Percentiles rank a stretch among this genome's conserved stretches.
Conservation (phyloP, 2,329 filamentous ascomycete genomes). For the Setomelanomma holmii region DNA sequence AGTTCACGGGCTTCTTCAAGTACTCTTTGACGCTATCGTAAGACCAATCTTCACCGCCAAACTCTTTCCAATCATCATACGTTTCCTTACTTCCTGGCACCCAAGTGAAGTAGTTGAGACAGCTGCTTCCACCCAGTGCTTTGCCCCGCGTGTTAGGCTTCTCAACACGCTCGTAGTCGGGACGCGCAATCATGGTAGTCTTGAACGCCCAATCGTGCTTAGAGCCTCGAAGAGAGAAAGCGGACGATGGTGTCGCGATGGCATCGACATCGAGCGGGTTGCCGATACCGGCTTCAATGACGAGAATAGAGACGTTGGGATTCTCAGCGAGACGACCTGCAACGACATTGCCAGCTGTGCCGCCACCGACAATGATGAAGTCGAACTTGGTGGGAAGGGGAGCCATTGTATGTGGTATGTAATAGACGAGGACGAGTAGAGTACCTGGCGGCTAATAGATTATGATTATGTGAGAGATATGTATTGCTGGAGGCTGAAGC, state of each 20-base stretch:
- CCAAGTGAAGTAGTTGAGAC: slow-evolving; percentile 71
- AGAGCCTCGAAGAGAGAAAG: slow-evolving; percentile 62
- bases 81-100: slow-evolving; percentile 64
- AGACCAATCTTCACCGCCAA: slow-evolving; percentile 60
- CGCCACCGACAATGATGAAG: slow-evolving; percentile 23
- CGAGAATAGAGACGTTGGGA: slow-evolving; percentile 19
- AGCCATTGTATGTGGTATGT: slow-evolving; percentile 1
- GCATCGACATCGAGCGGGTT: slow-evolving; percentile 12
- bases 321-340: slow-evolving; percentile 28
- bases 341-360: slow-evolving; percentile 24
- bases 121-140: slow-evolving; percentile 64
- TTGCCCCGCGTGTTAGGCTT: slow-evolving; percentile 70
- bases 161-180: slow-evolving; percentile 67
- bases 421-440: too few species aligned
- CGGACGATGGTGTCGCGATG: slow-evolving; percentile 61
- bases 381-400: slow-evolving; percentile 11
- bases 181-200: slow-evolving; percentile 65
- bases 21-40: slow-evolving; percentile 62
- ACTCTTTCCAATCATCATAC: slow-evolving; percentile 60
- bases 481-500: too few species aligned
- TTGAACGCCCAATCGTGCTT: slow-evolving; percentile 69
- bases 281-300: slow-evolving; percentile 23
- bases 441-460: too few species aligned
- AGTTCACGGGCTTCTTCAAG: slow-evolving; percentile 62
- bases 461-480: too few species aligned